A percentile compares a stretch with the other conserved stretches of the same genome.
Conservation (phyloP, 139 green algal genomes). For the Micractinium sp. region DNA sequence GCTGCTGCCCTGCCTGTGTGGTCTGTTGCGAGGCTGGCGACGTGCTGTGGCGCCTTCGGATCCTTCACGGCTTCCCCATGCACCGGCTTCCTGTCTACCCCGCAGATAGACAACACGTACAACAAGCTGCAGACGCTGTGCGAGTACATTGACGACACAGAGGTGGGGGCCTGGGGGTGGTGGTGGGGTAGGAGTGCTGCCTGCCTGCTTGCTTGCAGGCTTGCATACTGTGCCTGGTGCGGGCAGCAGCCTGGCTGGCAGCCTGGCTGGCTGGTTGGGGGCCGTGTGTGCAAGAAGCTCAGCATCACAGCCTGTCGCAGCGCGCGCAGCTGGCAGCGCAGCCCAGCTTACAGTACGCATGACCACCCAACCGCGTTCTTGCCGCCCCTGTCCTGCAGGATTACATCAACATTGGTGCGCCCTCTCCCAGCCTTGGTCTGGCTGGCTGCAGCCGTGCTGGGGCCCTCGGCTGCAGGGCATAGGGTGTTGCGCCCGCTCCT, state of each 20-base stretch:
- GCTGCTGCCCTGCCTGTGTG: not conserved
- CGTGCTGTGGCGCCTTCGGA: not conserved
- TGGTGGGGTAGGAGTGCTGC: not conserved
- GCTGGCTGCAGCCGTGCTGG: too few relatives aligned
- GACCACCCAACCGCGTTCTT: not conserved
- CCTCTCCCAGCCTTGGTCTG: too few relatives aligned
- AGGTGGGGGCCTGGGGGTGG: not conserved
- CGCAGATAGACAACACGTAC: slow-evolving; percentile 72
- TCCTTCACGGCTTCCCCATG: not conserved
- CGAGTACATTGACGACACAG: slow-evolving; percentile 93
- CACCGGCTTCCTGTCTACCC: not conserved
- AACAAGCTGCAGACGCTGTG: slow-evolving; percentile 80
- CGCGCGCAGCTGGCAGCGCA: too few relatives aligned
- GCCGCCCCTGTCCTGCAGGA: slow-evolving; percentile 52
- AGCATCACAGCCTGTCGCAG: not conserved
- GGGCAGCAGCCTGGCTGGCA: not conserved
- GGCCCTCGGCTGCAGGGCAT: too few relatives aligned
- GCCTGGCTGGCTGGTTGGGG: not conserved
- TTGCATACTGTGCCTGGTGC: not conserved
- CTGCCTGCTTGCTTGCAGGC: too few relatives aligned
- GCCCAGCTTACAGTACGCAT: too few relatives aligned
- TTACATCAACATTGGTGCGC: slow-evolving; percentile 88
- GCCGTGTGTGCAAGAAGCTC: not conserved
- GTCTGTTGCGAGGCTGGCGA: not conserved
- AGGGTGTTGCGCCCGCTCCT: too few relatives aligned